Evolutionary conservation across 345 rosid species (phyloP), one percentile per base, ranked within the genome.

Genomic region (Salix dunnii): DNA sequence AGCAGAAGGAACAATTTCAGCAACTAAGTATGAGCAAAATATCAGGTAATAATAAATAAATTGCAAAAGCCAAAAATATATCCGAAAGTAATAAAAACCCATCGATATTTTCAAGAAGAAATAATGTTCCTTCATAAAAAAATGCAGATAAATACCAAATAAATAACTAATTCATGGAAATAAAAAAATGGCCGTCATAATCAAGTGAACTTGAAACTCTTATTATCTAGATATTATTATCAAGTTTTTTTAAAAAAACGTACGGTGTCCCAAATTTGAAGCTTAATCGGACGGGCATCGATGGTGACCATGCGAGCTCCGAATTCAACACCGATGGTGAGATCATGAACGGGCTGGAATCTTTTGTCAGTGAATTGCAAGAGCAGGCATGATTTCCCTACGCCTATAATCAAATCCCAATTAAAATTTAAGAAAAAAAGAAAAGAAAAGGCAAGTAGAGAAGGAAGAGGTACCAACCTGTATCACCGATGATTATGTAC

Each of bases 231-330:
- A 38, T 27, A 6, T 70, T 9, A 38, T 20, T 63, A 53, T 31
- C 62, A n/a, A 11, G 30, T 6, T 31, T 28, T 28, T 28, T 31
- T 31, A 71, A 6, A 23, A 11, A 42, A 51, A 43, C 61, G 18
- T 80, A 90, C 91, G 13, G 94, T 89, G 80, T 90, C 94, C 94
- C 92, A 90, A 81, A 90, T 90, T 74, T 90, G 92, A 12, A 90
- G 92, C 86, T 90, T 89, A 82, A 90, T 78, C 65, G 91, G 90
- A 9, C 87, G 82, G 36, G 80, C 80, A 16, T 87, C 91, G 72
- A 89, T 87, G 79, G 88, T 85, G 82, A 90, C 88, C 94, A 89
- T 90, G 42, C 94, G 89, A 83, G 94, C 94, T 31, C 92, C 92
- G 75, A 90, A 90, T 67, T 89, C 94, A 12, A 90, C 94, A 9